Evolutionary conservation across 2,329 filamentous ascomycete species (phyloP).

Genomic region (Pseudopyricularia cyperi): DNA sequence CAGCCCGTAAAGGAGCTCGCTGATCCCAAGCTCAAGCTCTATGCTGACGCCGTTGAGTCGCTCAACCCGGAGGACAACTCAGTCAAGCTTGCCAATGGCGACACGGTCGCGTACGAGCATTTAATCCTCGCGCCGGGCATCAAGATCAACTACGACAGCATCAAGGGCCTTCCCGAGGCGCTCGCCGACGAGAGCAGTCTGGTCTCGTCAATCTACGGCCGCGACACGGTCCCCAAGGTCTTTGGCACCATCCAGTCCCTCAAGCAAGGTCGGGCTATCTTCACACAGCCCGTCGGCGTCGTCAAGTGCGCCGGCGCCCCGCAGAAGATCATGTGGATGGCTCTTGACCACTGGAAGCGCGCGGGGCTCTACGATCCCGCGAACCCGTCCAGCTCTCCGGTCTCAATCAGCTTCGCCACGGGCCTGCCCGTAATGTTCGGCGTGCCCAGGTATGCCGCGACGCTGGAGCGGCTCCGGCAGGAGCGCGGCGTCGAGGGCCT

Average conservation of each 20-base stretch:
- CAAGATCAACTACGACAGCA: slow-evolving; percentile 31
- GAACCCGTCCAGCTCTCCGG: slow-evolving; percentile 23
- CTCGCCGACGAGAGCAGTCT: slow-evolving; percentile 30
- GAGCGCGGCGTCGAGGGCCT: slow-evolving; percentile 43
- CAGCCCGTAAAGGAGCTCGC: slow-evolving; percentile 35
- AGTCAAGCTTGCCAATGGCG: slow-evolving; percentile 40
- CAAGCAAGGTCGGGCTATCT: slow-evolving; percentile 37
- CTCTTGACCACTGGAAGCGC: slow-evolving; percentile 43
- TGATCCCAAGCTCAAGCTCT: slow-evolving; percentile 48
- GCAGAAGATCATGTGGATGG: slow-evolving; percentile 51
- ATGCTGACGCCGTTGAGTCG: slow-evolving; percentile 33
- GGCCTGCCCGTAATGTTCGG: slow-evolving; percentile 44
- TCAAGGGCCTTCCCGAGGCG: slow-evolving; percentile 44
- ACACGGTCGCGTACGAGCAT: slow-evolving; percentile 48
- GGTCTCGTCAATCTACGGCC: slow-evolving; percentile 46
- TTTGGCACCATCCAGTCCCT: slow-evolving; percentile 33
- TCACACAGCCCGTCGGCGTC: slow-evolving; percentile 44
- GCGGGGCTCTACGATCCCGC: slow-evolving; percentile 33
- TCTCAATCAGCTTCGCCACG: slow-evolving; percentile 42
- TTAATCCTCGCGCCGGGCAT: slow-evolving; percentile 50
- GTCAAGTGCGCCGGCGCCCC: slow-evolving; percentile 50
- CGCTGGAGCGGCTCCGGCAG: slow-evolving; percentile 37
- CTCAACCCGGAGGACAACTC: slow-evolving; percentile 44
- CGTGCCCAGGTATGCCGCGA: slow-evolving; percentile 44
- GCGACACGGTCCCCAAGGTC: slow-evolving; percentile 40